phyloP scores from a whole-genome alignment of 2,329 filamentous ascomycete species.

The Beauveria asiatica region DNA sequence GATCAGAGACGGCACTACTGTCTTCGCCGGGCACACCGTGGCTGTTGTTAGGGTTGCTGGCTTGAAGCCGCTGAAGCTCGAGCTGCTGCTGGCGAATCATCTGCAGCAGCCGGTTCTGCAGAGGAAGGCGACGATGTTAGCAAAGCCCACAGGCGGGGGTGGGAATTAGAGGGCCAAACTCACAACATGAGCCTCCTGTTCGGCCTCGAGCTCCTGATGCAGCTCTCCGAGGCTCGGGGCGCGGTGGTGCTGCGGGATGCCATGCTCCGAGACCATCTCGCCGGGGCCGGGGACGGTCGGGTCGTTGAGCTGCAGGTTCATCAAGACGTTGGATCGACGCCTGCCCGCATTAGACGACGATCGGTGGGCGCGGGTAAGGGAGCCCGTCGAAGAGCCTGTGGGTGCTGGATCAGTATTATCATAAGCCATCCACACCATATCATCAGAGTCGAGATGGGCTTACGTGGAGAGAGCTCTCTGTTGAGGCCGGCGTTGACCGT shows the following conservation, averaged over 20 bases:
- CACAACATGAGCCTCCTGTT: conserved; percentile 72
- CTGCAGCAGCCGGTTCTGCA: conserved; percentile 62
- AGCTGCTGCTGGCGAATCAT: conserved; percentile 72
- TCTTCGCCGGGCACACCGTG: conserved; percentile 40
- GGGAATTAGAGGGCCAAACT: conserved; percentile 15
- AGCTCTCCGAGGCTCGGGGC: conserved; percentile 67
- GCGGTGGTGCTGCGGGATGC: conserved; percentile 55
- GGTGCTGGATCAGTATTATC: not conserved
- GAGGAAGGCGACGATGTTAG: not conserved
- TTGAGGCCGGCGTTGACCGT: conserved; percentile 71
- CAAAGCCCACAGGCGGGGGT: not conserved
- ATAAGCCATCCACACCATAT: too few relatives aligned
- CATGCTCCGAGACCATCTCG: conserved; percentile 51
- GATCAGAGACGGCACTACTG: conserved; percentile 39
- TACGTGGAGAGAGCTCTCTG: conserved; percentile 52
- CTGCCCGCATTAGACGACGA: conserved; percentile 42
- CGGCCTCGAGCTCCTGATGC: conserved; percentile 70
- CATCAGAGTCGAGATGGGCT: conserved; percentile 16
- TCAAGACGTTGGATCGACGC: conserved; percentile 59
- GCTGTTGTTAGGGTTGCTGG: conserved; percentile 28
- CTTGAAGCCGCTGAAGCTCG: conserved; percentile 55
- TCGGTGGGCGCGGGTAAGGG: conserved; percentile 34
- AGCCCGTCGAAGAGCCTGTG: conserved; percentile 44
- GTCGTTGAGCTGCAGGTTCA: conserved; percentile 68
- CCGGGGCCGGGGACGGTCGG: conserved; percentile 58